Evolutionary conservation across 129 eudicot genomes (phyloP).

Genomic region (Gnaphalium uliginosum): DNA sequence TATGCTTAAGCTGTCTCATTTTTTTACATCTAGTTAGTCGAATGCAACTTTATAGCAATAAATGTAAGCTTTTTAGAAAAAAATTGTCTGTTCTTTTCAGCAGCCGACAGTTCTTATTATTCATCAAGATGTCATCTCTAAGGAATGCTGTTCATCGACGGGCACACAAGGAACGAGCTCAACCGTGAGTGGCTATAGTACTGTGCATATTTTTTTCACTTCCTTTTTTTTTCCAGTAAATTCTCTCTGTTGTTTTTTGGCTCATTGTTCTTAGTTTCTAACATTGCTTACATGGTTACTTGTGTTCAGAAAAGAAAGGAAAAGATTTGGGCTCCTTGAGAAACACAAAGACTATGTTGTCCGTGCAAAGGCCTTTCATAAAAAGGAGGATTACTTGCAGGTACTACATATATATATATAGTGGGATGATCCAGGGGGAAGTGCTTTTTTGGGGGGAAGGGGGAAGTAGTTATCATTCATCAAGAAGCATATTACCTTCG

Average conservation of each 20-base stretch:
- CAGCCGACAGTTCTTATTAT: slow-evolving; percentile 12
- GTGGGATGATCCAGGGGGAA: too few relatives aligned
- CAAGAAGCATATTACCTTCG: too few relatives aligned
- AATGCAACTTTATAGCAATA: neutral
- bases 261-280: neutral
- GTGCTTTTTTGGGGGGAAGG: too few relatives aligned
- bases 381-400: slow-evolving; percentile 67
- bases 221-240: neutral
- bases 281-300: neutral
- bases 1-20: neutral
- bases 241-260: neutral
- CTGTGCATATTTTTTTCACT: neutral
- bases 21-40: neutral
- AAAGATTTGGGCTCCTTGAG: slow-evolving; percentile 78
- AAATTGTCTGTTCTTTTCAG: neutral
- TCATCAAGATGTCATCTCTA: slow-evolving; percentile 66
- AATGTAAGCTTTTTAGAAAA: too few relatives aligned
- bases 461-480: too few relatives aligned
- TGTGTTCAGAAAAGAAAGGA: slow-evolving; percentile 51
- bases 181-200: slow-evolving; percentile 60
- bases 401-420: neutral
- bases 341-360: slow-evolving; percentile 94
- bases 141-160: slow-evolving; percentile 72
- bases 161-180: slow-evolving; percentile 89
- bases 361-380: slow-evolving; percentile 78